Evolutionary conservation across 371 early-diverging fungal genomes (phyloP).

Genomic region (Cokeromyces recurvatus): DNA sequence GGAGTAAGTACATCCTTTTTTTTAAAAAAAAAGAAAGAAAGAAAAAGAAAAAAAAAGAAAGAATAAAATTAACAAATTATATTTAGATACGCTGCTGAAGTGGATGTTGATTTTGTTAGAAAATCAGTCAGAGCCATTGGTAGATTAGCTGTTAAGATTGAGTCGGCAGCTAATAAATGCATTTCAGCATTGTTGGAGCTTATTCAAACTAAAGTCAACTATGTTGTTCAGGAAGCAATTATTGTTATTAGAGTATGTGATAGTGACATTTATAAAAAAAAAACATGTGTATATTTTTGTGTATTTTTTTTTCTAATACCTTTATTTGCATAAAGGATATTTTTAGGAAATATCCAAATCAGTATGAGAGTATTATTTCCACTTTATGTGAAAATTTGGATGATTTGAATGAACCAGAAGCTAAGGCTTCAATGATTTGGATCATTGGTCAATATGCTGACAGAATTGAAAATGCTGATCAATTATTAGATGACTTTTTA

Average conservation of each 20-base stretch:
- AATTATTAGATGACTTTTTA: slow-evolving; percentile 73
- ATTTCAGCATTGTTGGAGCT: slow-evolving; percentile 81
- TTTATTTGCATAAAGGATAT: slow-evolving; percentile 83
- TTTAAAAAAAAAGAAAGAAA: background rate
- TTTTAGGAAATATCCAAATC: slow-evolving; percentile 92
- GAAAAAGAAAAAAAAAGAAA: background rate
- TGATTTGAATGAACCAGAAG: slow-evolving; percentile 89
- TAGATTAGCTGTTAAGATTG: slow-evolving; percentile 88
- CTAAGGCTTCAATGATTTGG: slow-evolving; percentile 95
- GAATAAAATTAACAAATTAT: background rate
- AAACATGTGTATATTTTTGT: background rate
- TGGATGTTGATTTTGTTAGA: slow-evolving; percentile 95
- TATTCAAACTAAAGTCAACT: slow-evolving; percentile 86
- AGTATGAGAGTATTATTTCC: slow-evolving; percentile 85
- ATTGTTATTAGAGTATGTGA: slow-evolving; percentile 51
- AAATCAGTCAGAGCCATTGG: slow-evolving; percentile 92
- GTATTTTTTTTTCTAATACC: too few relatives aligned
- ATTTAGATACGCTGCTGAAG: slow-evolving; percentile 81
- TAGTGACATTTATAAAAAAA: background rate
- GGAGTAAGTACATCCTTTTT: slow-evolving; percentile 64
- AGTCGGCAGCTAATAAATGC: slow-evolving; percentile 77
- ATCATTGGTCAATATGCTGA: slow-evolving; percentile 96
- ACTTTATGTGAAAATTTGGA: slow-evolving; percentile 89
- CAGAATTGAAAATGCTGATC: slow-evolving; percentile 85
- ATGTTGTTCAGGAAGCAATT: slow-evolving; percentile 92